Evolutionary conservation across 805 yeast genomes (phyloP).

Genomic region (Metschnikowia koreensis): DNA sequence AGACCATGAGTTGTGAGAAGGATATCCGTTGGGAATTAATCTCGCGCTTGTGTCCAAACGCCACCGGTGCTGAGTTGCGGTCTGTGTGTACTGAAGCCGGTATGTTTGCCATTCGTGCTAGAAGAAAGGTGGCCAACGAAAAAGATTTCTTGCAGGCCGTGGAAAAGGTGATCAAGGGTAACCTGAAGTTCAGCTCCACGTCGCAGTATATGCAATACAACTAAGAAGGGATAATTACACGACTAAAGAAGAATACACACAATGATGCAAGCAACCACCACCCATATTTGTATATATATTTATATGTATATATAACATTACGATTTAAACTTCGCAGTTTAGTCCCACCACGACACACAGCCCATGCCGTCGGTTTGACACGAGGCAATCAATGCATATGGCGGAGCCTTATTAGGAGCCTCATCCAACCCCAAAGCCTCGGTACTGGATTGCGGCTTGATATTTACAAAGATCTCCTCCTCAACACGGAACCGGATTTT

Average conservation of each 20-base stretch:
- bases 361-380: slow-evolving; percentile 98
- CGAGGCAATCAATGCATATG: slow-evolving; percentile 82
- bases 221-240: slow-evolving; percentile 30
- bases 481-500: slow-evolving; percentile 89
- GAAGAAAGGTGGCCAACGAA: slow-evolving; percentile 97
- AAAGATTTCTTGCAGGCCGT: slow-evolving; percentile 97
- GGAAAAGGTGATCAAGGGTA: slow-evolving; percentile 97
- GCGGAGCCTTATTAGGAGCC: slow-evolving; percentile 53
- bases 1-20: slow-evolving; percentile 96
- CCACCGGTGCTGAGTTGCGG: slow-evolving; percentile 97
- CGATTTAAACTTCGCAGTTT: not conserved
- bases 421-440: slow-evolving; percentile 44
- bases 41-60: slow-evolving; percentile 94
- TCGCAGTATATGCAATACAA: slow-evolving; percentile 99
- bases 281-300: no score
- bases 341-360: slow-evolving; percentile 95
- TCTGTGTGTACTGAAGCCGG: slow-evolving; percentile 99
- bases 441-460: slow-evolving; percentile 72
- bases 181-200: slow-evolving; percentile 95
- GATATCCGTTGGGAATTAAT: slow-evolving; percentile 98
- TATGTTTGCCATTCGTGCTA: slow-evolving; percentile 98
- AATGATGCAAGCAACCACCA: no score
- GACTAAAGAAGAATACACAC: not conserved
- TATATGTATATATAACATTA: not conserved
- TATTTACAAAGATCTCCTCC: slow-evolving; percentile 79